Evolutionary conservation across 73 alveolate species (phyloP), one percentile per base, ranked within the genome.

Genomic region (Uronychia setigera): DNA sequence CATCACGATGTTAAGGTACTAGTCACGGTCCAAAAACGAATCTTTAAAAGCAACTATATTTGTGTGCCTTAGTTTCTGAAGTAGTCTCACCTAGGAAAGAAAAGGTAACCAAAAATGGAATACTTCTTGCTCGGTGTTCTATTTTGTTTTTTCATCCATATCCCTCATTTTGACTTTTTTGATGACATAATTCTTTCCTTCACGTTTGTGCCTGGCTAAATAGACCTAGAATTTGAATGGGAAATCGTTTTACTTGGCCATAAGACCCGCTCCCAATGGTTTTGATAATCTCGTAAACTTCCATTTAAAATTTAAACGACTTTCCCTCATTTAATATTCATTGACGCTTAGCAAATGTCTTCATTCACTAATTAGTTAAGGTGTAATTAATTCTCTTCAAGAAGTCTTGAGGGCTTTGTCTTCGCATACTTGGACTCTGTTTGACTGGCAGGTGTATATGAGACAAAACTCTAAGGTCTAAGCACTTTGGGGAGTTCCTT

Each of bases 11-110:
- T 97, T 97, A 25, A 96, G 91, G 82, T 95, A 97, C 74, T 93
- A 84, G 67, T 98, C 99, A 59, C 97, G 87, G 86, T 97, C 99
- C 35, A 97, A 92, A 83, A 92, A 98, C 0, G 99, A 95, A 84
- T 98, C 99, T 90, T 98, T 98, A 88, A 95, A 97, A 25, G 99
- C 98, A 25, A 98, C 99, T 58, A 98, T 97, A 84, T 98, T 97
- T 31, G 99, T 96, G 82, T 98, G 99, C 32, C 98, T 84, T 57
- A 98, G 87, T 84, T 97, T 96, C 80, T 97, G 93, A 13, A 98
- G 87, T 29, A 98, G 96, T 57, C 97, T 87, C n/a, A 46, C 67
- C 67, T 46, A 46, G 67, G 19, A 19, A 19, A 11, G 67, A 46
- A 19, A 46, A 46, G n/a, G n/a, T n/a, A n/a, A n/a, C n/a, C 67